Conservation (phyloP, 257 asterid species). For the Datura wrightii region DNA sequence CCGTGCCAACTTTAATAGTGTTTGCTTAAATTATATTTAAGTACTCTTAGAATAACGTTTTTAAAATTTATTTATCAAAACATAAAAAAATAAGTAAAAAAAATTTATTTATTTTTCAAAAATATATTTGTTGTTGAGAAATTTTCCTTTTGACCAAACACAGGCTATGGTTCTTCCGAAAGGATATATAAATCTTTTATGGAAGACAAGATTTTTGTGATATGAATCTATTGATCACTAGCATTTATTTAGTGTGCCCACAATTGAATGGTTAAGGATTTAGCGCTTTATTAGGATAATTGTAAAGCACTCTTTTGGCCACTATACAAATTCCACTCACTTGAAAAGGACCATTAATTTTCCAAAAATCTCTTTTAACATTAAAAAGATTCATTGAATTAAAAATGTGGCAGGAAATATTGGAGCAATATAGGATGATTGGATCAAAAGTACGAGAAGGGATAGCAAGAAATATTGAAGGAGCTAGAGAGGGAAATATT, state of each 20-base stretch:
- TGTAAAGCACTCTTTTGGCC: not conserved
- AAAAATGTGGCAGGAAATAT: slow-evolving; percentile 47
- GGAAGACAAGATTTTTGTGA: not conserved
- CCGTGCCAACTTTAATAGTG: not conserved
- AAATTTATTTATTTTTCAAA: too few species aligned
- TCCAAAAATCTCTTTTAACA: too few species aligned
- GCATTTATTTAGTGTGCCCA: not conserved
- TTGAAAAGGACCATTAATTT: too few species aligned
- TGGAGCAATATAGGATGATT: slow-evolving; percentile 47
- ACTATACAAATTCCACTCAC: too few species aligned
- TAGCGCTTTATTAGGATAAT: not conserved
- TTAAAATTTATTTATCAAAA: not conserved
- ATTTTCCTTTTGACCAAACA: not conserved
- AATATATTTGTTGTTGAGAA: too few species aligned
- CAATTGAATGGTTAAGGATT: slow-evolving; percentile 10
- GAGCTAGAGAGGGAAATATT: slow-evolving; percentile 31
- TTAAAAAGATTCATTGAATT: not conserved
- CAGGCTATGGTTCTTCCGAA: not conserved
- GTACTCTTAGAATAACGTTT: not conserved
- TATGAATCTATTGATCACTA: not conserved
- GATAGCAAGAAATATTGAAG: slow-evolving; percentile 40
- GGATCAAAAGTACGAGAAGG: slow-evolving; percentile 50
- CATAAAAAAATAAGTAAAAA: too few species aligned
- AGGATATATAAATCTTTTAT: not conserved
- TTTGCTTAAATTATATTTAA: not conserved